Base-by-base conservation (phyloP, 306 rosid species). In the Vigna hirtella region DNA sequence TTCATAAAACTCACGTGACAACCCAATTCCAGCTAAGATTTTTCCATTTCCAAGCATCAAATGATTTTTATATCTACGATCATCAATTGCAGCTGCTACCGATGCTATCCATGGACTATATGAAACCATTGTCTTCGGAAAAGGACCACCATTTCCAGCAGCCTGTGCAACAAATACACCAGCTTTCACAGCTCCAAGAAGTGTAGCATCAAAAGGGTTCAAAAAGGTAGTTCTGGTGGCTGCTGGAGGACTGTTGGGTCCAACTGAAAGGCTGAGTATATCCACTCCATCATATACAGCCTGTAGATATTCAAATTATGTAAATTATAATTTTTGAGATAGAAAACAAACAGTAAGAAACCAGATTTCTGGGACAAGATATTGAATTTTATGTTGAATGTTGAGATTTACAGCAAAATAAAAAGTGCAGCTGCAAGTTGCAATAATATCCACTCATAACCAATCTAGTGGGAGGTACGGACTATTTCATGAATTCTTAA, bases 131-230 rank as follows among this genome's bases (percentile, higher is more conserved):
- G 99, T 93, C 88, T 91, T 96, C 1, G 97, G 99, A 79, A 90
- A 96, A 52, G 99, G 99, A 45, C 99, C 99, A 42, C 99, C 99
- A 83, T 96, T 96, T 83, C 99, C 99, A 74, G 98, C 99, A 26
- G 99, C 99, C 87, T 96, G 99, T 50, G 94, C 99, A 40, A 96
- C 98, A 90, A 96, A 96, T 74, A 96, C 96, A 40, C 99, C 99
- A 56, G 99, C 99, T 84, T 93, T 96, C 89, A 96, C 99, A 43
- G 99, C 99, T 70, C 97, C 89, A 79, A 96, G 98, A 91, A 96
- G 99, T 62, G 99, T 93, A 17, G 92, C 99, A 89, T 96, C 99
- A 80, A 96, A 96, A 64, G 99, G 99, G 82, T 93, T 96, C 82
- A 96, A 84, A 83, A 75, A 96, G 11, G 96, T 93, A 77, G 88